phyloP scores from a whole-genome alignment of 2,329 filamentous ascomycete genomes.

The Pezicula radicicola region DNA sequence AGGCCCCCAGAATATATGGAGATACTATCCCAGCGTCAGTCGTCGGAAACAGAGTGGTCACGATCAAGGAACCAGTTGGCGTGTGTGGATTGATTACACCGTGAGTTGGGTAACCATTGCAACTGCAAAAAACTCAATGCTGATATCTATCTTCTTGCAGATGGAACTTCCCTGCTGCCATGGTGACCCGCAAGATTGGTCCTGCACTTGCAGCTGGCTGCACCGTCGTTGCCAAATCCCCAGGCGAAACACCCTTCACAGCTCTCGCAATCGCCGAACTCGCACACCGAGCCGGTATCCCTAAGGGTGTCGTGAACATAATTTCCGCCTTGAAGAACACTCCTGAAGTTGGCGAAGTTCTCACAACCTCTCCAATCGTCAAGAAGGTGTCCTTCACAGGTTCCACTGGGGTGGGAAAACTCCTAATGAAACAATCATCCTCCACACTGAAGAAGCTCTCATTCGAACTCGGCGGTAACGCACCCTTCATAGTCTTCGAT shows the following conservation, averaged over 20 bases:
- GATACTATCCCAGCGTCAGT: conserved; percentile 70
- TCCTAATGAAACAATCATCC: conserved; percentile 86
- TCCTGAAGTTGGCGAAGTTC: conserved; percentile 68
- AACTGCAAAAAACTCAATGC: background rate
- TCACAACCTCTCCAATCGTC: conserved; percentile 74
- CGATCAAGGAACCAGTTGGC: conserved; percentile 79
- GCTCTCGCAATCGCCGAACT: conserved; percentile 85
- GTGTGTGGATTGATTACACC: conserved; percentile 82
- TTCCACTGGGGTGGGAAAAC: conserved; percentile 64
- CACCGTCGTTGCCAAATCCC: conserved; percentile 89
- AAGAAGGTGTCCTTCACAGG: conserved; percentile 96
- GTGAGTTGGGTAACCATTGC: conserved; percentile 12
- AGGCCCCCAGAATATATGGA: conserved; percentile 71
- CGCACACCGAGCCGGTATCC: conserved; percentile 81
- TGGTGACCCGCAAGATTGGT: conserved; percentile 69
- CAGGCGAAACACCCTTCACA: conserved; percentile 89
- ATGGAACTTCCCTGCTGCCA: conserved; percentile 83
- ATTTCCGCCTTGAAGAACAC: conserved; percentile 81
- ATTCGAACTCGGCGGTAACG: conserved; percentile 91
- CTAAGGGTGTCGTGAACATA: conserved; percentile 87
- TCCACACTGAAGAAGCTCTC: conserved; percentile 78
- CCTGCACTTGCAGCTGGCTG: conserved; percentile 89
- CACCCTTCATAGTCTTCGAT: conserved; percentile 95
- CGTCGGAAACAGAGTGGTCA: conserved; percentile 71
- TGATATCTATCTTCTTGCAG: conserved; percentile 25